These are phyloP conservation scores for Scalesia atractyloides DNA, from an alignment of 129 eudicot genomes.

Conservation along the genomic window DNA sequence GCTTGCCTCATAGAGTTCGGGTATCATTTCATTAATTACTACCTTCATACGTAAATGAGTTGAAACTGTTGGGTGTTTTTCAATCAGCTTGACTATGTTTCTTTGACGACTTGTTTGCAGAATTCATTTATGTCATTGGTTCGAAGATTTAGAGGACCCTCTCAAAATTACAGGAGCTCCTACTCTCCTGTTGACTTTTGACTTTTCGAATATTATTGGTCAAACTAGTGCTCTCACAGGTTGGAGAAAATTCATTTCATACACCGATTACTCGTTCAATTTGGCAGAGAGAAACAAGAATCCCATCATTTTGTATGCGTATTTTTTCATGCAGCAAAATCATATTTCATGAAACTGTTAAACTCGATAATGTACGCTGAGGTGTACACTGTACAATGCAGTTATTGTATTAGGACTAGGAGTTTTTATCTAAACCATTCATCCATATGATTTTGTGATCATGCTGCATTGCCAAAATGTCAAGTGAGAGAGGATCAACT, in stretches of 20 bases:
- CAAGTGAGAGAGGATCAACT: not conserved
- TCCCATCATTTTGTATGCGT: constrained; percentile 17
- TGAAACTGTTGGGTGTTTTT: not conserved
- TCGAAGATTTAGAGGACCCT: constrained; percentile 83
- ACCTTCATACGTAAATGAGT: not conserved
- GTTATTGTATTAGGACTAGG: constrained; percentile 11
- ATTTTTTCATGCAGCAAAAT: constrained; percentile 10
- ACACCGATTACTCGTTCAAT: not conserved
- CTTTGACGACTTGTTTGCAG: constrained; percentile 47
- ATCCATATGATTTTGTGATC: constrained; percentile 7
- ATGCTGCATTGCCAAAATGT: constrained; percentile 1
- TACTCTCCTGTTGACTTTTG: constrained; percentile 92
- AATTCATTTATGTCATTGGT: constrained; percentile 51
- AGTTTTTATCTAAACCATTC: constrained; percentile 14
- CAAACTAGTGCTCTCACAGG: constrained; percentile 11
- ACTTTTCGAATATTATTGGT: constrained; percentile 26
- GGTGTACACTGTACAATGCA: constrained; percentile 30
- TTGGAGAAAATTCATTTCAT: constrained; percentile 6
- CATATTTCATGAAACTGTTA: constrained; percentile 5
- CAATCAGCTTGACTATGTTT: not conserved
- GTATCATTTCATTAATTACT: constrained; percentile 31
- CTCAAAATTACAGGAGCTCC: constrained; percentile 70
- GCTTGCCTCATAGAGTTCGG: constrained; percentile 82
- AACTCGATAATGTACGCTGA: constrained; percentile 20
- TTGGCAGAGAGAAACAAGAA: constrained; percentile 15